A percentile compares a stretch with the other conserved stretches of the same genome.
Conservation (phyloP, 192 early-diverging fungal genomes). For the Thoreauomyces humboldtii region DNA sequence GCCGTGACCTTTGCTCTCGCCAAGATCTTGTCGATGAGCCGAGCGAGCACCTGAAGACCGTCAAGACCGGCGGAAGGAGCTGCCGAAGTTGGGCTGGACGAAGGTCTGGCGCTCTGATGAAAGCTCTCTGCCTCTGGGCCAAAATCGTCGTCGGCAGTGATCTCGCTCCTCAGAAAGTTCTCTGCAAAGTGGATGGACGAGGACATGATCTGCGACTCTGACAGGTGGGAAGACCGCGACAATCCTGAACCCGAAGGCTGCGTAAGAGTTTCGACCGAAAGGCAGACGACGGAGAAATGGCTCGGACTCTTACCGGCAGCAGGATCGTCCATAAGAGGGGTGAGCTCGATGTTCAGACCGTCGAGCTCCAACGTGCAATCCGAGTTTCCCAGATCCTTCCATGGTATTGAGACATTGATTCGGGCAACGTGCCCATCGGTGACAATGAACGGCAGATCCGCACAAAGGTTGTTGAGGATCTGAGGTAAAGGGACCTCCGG, state of each 20-base stretch:
- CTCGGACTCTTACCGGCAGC: conserved; percentile 1
- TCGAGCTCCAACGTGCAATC: conserved; percentile 72
- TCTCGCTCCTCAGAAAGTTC: conserved; percentile 73
- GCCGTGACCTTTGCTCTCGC: conserved; percentile 74
- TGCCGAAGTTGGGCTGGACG: background rate
- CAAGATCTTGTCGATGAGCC: conserved; percentile 81
- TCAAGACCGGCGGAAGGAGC: conserved; percentile 33
- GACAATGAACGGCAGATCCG: conserved; percentile 69
- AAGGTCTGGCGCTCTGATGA: background rate
- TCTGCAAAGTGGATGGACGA: conserved; percentile 86
- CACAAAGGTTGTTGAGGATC: conserved; percentile 71
- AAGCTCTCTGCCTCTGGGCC: background rate
- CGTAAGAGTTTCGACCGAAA: background rate
- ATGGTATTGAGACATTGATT: conserved; percentile 73
- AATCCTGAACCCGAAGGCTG: too few relatives aligned
- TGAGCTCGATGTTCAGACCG: conserved; percentile 54
- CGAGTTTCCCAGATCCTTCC: conserved; percentile 81
- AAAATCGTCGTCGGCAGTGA: conserved; percentile 60
- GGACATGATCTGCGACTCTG: conserved; percentile 66
- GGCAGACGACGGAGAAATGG: too few relatives aligned
- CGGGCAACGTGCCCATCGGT: conserved; percentile 63
- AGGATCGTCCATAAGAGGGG: conserved; percentile 15
- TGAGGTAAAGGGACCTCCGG: conserved; percentile 36
- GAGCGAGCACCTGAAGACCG: conserved; percentile 74
- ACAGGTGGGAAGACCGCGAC: conserved; percentile 31